phyloP scores from a whole-genome alignment of 257 asterid species.

The Thymus mandschuricus region DNA sequence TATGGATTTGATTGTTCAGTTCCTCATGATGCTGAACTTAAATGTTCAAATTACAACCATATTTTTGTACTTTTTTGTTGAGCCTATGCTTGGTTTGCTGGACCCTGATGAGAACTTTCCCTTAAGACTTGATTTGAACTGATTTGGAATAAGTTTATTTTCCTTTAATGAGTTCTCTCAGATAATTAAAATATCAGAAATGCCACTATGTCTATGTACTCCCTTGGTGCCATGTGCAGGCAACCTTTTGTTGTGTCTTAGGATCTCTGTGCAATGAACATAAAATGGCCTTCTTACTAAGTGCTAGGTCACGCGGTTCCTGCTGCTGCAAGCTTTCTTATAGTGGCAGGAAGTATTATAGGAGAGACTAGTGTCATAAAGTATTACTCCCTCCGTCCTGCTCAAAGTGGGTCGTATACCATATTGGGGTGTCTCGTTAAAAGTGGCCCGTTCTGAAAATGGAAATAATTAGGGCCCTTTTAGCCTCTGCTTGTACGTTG shows the following conservation, averaged over 20 bases:
- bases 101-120: background rate
- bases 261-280: constrained; percentile 1
- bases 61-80: background rate
- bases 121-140: constrained; percentile 1
- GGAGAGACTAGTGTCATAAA: constrained; percentile 11
- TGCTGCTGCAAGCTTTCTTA: constrained; percentile 12
- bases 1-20: constrained; percentile 21
- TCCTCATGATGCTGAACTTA: constrained; percentile 15
- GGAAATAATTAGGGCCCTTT: too few species aligned
- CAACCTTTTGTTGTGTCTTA: background rate
- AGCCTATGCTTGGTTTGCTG: constrained; percentile 11
- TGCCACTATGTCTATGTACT: constrained; percentile 10
- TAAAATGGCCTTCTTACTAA: constrained; percentile 16
- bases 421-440: too few species aligned
- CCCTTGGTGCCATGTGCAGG: constrained; percentile 24
- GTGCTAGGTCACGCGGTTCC: constrained; percentile 10
- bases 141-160: background rate
- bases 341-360: constrained; percentile 16
- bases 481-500: too few species aligned
- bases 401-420: too few species aligned
- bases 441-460: too few species aligned
- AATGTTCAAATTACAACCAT: constrained; percentile 8
- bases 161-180: constrained; percentile 14
- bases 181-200: constrained; percentile 25
- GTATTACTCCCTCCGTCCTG: too few species aligned